Conservation (phyloP, 805 yeast species). For the Yarrowia porcina region DNA sequence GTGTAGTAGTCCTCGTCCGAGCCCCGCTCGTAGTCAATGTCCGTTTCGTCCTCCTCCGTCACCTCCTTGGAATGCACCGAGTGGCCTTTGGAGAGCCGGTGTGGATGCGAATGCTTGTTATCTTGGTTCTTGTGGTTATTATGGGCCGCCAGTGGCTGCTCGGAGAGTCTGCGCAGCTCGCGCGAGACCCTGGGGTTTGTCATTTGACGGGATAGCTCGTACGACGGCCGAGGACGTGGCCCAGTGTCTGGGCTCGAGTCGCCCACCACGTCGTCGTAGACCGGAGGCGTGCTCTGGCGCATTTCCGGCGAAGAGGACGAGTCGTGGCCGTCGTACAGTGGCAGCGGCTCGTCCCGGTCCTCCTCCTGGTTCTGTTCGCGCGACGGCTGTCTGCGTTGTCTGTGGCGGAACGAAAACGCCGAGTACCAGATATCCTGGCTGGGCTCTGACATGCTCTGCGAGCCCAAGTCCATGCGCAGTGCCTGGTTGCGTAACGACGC, state of each 20-base stretch:
- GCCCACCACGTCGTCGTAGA: conserved; percentile 10
- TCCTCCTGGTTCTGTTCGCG: not conserved
- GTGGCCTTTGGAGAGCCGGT: not conserved
- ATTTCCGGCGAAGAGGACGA: conserved; percentile 2
- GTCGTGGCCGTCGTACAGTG: conserved; percentile 12
- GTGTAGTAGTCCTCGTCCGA: conserved; percentile 3
- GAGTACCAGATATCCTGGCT: conserved; percentile 14
- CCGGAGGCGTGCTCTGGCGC: conserved; percentile 16
- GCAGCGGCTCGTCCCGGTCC: conserved; percentile 13
- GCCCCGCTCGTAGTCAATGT: conserved; percentile 23
- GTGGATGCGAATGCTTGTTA: no score
- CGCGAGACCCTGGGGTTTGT: conserved; percentile 1
- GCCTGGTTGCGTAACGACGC: conserved; percentile 23
- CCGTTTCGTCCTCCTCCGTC: conserved; percentile 22
- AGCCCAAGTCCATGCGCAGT: conserved; percentile 2
- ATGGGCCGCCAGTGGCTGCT: not conserved
- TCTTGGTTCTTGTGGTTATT: not conserved
- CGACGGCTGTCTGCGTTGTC: not conserved
- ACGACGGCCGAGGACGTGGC: not conserved
- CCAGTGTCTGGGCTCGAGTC: not conserved
- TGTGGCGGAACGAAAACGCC: conserved; percentile 13
- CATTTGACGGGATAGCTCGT: not conserved
- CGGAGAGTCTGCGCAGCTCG: not conserved
- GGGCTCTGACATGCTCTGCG: conserved; percentile 2
- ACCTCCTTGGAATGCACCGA: conserved; percentile 14